Evolutionary conservation across 257 asterid species (phyloP).

Genomic region (Petunia secreta): DNA sequence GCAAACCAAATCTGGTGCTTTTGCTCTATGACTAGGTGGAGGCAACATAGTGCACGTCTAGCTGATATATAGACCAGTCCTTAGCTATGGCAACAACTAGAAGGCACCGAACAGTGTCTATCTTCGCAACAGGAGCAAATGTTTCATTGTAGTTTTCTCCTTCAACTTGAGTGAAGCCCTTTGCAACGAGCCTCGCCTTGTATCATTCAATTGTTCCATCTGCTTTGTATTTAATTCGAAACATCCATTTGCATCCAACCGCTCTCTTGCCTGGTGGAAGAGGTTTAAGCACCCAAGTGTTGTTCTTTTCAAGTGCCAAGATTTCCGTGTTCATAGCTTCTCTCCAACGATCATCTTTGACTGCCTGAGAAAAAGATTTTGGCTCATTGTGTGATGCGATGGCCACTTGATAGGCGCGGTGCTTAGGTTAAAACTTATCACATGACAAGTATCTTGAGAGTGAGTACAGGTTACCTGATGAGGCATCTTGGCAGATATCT

Average conservation of each 20-base stretch:
- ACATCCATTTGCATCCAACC: background rate
- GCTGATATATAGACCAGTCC: background rate
- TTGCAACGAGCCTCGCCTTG: background rate
- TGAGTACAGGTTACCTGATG: background rate
- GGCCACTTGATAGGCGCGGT: background rate
- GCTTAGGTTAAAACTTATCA: background rate
- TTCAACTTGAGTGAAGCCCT: background rate
- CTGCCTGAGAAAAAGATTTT: background rate
- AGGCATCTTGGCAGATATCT: too few species aligned
- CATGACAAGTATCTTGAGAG: background rate
- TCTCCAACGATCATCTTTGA: background rate
- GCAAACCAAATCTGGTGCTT: background rate
- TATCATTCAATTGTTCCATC: background rate
- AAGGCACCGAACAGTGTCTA: background rate
- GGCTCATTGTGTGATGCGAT: slow-evolving; percentile 16
- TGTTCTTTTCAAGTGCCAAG: background rate
- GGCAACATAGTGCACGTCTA: background rate
- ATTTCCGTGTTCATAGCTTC: background rate
- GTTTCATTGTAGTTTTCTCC: background rate
- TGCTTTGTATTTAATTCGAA: background rate
- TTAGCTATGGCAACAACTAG: background rate
- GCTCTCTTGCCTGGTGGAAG: background rate
- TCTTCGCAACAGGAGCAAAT: background rate
- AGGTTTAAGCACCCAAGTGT: background rate
- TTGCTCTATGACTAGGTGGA: background rate